Evolutionary conservation across 169 alveolate species (phyloP).

Genomic region (Toxoplasma gondii): DNA sequence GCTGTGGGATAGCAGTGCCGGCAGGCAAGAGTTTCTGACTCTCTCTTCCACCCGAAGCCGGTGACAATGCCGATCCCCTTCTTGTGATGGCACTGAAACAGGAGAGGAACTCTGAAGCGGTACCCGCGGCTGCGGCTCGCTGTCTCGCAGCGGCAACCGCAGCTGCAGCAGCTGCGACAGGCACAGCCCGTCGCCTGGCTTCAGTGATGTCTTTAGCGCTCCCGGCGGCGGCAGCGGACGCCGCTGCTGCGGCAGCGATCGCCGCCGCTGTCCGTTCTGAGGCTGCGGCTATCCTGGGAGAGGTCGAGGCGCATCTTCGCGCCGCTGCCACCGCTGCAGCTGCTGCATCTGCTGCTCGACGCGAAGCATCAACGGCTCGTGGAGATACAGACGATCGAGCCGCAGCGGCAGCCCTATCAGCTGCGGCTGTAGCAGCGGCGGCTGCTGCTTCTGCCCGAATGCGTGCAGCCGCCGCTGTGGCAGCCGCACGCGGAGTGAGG

Average conservation of each 20-base stretch:
- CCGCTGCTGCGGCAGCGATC: conserved; percentile 26
- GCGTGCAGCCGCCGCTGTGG: conserved; percentile 49
- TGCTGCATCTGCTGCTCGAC: conserved; percentile 19
- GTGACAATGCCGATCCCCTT: no score
- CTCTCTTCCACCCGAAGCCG: no score
- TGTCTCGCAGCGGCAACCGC: conserved; percentile 31
- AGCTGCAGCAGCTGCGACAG: conserved; percentile 15
- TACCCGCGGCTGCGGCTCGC: not conserved
- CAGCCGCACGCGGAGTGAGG: not conserved
- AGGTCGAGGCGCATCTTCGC: conserved; percentile 25
- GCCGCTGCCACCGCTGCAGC: conserved; percentile 9
- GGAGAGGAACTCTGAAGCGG: no score
- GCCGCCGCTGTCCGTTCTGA: conserved; percentile 42
- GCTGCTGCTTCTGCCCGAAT: conserved; percentile 60
- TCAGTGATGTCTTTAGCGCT: not conserved
- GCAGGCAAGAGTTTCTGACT: no score
- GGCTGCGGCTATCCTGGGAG: conserved; percentile 4
- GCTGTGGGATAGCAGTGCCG: no score
- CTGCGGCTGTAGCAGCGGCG: conserved; percentile 63
- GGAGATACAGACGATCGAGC: not conserved
- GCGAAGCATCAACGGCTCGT: not conserved
- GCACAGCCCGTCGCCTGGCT: not conserved
- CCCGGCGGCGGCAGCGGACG: conserved; percentile 24
- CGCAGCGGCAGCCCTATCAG: conserved; percentile 55
- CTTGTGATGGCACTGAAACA: no score